These are phyloP conservation scores for Pharus latifolius DNA, from an alignment of 176 grass and related monocot genomes.

Conservation along the genomic window DNA sequence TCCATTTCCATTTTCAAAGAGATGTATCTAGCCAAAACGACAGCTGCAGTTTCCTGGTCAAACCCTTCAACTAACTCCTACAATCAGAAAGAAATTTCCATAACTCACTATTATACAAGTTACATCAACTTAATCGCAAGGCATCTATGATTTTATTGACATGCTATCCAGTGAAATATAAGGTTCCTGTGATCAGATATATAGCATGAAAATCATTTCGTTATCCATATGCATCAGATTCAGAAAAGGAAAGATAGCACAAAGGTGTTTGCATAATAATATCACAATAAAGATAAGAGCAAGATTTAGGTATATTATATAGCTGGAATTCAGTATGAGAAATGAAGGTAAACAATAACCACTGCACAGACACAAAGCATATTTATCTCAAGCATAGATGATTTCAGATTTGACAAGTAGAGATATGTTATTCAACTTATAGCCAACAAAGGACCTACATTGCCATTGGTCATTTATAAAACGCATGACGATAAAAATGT, in stretches of 20 bases:
- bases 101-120: not conserved
- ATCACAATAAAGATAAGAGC: not conserved
- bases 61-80: slow-evolving; percentile 96
- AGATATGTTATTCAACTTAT: not conserved
- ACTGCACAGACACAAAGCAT: not conserved
- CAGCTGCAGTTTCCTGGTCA: slow-evolving; percentile 96
- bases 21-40: slow-evolving; percentile 90
- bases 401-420: not conserved
- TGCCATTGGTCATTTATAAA: not conserved
- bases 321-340: not conserved
- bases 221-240: not conserved
- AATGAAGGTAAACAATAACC: not conserved
- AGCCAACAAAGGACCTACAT: not conserved
- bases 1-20: slow-evolving; percentile 99
- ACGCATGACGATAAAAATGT: too few species aligned
- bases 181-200: not conserved
- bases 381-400: not conserved
- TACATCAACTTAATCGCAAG: not conserved
- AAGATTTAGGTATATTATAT: not conserved
- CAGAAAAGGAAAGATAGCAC: not conserved
- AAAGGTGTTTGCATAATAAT: not conserved
- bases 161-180: not conserved
- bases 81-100: not conserved
- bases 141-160: not conserved
- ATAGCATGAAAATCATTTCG: not conserved